Percentiles rank a stretch among this genome's conserved stretches.
Evolutionary conservation across 495 filamentous ascomycete genomes (phyloP).

Genomic region (Podospora pseudoanserina): DNA sequence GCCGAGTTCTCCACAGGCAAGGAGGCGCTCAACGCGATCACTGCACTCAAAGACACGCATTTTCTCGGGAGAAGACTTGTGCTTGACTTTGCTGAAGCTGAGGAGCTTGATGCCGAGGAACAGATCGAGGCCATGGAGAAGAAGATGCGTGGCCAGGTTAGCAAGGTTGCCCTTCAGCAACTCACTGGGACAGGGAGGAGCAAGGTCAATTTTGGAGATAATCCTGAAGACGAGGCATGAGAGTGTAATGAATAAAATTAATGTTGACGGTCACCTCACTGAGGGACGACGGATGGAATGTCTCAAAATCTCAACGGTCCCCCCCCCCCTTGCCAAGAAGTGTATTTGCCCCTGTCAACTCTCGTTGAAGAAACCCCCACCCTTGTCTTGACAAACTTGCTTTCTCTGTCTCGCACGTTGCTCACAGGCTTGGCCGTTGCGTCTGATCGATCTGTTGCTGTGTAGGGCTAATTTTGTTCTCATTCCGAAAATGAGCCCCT

Average conservation of each 20-base stretch:
- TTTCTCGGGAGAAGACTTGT: conserved; percentile 83
- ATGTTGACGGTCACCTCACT: not conserved
- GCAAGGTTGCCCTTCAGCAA: conserved; percentile 82
- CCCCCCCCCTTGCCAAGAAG: conserved; percentile 9
- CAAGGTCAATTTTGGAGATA: conserved; percentile 78
- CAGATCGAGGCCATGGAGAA: conserved; percentile 94
- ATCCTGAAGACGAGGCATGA: conserved; percentile 58
- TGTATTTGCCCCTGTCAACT: conserved; percentile 3
- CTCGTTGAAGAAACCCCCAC: conserved; percentile 20
- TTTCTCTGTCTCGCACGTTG: conserved; percentile 14
- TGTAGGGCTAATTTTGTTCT: conserved; percentile 27
- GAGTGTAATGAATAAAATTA: conserved; percentile 25
- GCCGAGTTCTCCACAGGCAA: conserved; percentile 89
- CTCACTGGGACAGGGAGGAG: conserved; percentile 78
- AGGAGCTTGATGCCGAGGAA: conserved; percentile 85
- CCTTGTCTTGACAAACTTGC: conserved; percentile 15
- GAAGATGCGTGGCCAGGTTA: conserved; percentile 82
- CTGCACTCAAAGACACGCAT: conserved; percentile 89
- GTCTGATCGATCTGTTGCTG: conserved; percentile 22
- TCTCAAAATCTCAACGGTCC: conserved; percentile 10
- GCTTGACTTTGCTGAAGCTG: conserved; percentile 81
- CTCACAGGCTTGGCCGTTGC: conserved; percentile 5
- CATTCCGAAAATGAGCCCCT: conserved; percentile 23
- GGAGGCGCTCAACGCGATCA: conserved; percentile 91
- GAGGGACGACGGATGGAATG: conserved; percentile 3